Percentiles rank a stretch among this genome's conserved stretches.
phyloP scores from a whole-genome alignment of 2,329 filamentous ascomycete genomes.

The Geosmithia morbida region DNA sequence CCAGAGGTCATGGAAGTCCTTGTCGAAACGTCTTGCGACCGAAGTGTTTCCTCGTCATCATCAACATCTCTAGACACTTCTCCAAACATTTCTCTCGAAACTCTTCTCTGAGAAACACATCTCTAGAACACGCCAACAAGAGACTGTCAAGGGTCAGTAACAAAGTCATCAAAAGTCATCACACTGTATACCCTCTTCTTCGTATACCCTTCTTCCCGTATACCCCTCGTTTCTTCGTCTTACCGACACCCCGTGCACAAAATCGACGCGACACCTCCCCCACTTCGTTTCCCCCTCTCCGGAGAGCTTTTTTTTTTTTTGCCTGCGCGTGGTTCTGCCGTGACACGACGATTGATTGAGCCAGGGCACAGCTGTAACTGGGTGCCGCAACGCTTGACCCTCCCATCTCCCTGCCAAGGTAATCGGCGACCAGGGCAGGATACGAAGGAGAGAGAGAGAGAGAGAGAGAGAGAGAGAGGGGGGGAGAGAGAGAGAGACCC shows the following conservation, averaged over 20 bases:
- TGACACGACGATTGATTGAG: background rate
- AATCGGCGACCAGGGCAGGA: background rate
- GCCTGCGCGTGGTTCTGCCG: background rate
- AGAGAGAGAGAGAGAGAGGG: no score
- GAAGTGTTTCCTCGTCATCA: background rate
- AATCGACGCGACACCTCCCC: background rate
- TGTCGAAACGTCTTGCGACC: background rate
- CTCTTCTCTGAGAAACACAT: no score
- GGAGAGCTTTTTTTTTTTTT: background rate
- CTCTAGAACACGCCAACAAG: background rate
- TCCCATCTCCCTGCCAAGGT: background rate
- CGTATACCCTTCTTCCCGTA: no score
- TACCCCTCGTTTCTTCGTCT: background rate
- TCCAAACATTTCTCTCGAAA: no score
- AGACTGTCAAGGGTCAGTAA: background rate
- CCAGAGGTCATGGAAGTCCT: background rate
- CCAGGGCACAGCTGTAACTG: background rate
- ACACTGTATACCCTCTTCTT: background rate
- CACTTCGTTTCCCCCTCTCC: background rate
- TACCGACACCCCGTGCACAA: background rate
- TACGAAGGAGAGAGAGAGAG: background rate
- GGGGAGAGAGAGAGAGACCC: no score
- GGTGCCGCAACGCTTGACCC: background rate
- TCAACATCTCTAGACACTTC: background rate
- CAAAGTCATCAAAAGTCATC: no score